Conservation (phyloP, 257 asterid genomes). For the Perilla frutescens region DNA sequence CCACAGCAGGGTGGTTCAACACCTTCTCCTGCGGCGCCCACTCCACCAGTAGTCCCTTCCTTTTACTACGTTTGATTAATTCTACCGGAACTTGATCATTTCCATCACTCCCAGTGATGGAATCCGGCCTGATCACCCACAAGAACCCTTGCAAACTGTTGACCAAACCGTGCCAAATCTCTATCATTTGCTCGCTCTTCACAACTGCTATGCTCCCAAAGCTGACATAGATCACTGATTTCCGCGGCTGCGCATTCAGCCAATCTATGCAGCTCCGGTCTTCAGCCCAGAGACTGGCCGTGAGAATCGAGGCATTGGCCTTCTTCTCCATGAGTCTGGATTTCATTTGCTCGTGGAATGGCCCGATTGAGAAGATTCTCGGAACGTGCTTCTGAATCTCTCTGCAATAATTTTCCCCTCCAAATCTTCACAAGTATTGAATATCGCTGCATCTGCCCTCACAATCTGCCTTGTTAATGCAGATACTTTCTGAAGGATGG, state of each 20-base stretch:
- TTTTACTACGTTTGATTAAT: neutral
- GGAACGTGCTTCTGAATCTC: conserved; percentile 48
- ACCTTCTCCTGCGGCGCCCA: conserved; percentile 22
- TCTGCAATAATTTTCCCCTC: conserved; percentile 50
- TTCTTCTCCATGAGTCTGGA: conserved; percentile 13
- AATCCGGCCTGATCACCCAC: conserved; percentile 14
- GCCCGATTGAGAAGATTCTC: conserved; percentile 56
- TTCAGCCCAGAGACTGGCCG: conserved; percentile 44
- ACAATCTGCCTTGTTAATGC: conserved; percentile 41
- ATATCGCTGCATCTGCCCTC: conserved; percentile 49
- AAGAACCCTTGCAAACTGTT: neutral
- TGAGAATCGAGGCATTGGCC: neutral
- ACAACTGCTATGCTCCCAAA: conserved; percentile 5
- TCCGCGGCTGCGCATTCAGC: conserved; percentile 39
- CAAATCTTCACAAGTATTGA: conserved; percentile 65
- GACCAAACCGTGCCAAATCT: conserved; percentile 14
- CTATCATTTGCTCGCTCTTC: neutral
- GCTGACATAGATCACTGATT: conserved; percentile 44
- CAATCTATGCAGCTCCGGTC: conserved; percentile 44
- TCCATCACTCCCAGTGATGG: neutral
- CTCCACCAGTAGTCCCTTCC: neutral
- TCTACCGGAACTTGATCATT: neutral
- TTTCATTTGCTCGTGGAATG: conserved; percentile 55
- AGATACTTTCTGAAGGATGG: conserved; percentile 23
- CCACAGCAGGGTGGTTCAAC: neutral